phyloP scores from a whole-genome alignment of 345 rosid genomes.

The Orychophragmus violaceus region DNA sequence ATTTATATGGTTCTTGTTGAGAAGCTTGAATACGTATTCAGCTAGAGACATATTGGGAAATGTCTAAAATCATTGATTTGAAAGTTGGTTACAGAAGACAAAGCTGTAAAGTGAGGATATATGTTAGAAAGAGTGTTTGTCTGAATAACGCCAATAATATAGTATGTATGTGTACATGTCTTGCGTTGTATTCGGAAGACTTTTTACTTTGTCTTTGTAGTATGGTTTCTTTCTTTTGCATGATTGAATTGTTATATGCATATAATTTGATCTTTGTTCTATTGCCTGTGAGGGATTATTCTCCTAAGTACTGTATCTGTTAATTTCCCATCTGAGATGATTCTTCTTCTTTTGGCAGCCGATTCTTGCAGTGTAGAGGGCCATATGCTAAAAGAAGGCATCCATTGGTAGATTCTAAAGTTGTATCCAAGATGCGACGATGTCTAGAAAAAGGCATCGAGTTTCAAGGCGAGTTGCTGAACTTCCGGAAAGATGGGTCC shows the following conservation, averaged over 20 bases:
- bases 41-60: background rate
- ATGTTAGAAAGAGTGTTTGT: too few species aligned
- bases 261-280: background rate
- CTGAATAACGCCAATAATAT: too few species aligned
- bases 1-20: background rate
- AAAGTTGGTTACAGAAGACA: background rate
- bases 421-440: conserved; percentile 68
- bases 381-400: conserved; percentile 89
- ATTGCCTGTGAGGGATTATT: background rate
- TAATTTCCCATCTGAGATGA: background rate
- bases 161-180: too few species aligned
- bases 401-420: conserved; percentile 67
- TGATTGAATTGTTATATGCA: background rate
- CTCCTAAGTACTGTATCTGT: background rate
- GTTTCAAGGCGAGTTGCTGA: conserved; percentile 83
- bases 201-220: background rate
- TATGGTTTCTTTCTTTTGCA: too few species aligned
- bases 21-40: too few species aligned
- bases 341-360: conserved; percentile 42
- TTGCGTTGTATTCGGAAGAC: background rate
- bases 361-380: conserved; percentile 91
- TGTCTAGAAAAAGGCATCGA: conserved; percentile 81
- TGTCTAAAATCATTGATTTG: background rate
- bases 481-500: conserved; percentile 84
- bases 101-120: background rate